A percentile compares a stretch with the other conserved stretches of the same genome.
phyloP scores from a whole-genome alignment of 164 flowering plant genomes.

The Kingdonia uniflora region DNA sequence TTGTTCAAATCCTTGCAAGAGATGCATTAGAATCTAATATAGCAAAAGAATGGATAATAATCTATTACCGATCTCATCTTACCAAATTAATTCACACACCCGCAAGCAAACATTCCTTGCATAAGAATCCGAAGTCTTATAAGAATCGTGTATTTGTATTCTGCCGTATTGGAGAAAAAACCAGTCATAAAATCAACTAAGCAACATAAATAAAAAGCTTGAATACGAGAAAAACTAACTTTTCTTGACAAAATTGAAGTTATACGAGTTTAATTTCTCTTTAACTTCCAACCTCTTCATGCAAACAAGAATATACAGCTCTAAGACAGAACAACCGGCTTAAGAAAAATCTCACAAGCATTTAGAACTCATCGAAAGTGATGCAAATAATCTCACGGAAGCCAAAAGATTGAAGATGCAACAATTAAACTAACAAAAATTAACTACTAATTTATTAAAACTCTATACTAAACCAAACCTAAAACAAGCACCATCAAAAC shows the following conservation, averaged over 20 bases:
- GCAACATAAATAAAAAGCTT: not conserved
- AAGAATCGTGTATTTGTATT: conserved; percentile 75
- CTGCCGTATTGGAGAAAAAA: conserved; percentile 29
- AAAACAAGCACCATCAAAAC: too few relatives aligned
- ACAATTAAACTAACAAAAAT: too few relatives aligned
- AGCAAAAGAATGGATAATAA: not conserved
- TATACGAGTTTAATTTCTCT: conserved; percentile 71
- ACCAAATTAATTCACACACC: conserved; percentile 33
- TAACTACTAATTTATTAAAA: too few relatives aligned
- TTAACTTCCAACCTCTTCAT: conserved; percentile 79
- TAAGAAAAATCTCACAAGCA: not conserved
- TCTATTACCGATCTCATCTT: not conserved
- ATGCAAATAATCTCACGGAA: too few relatives aligned
- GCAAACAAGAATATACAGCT: conserved; percentile 83
- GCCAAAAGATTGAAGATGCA: too few relatives aligned
- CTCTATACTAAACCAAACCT: too few relatives aligned
- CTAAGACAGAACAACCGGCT: conserved; percentile 85
- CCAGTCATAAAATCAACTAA: not conserved
- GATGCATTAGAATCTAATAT: not conserved
- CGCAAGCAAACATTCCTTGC: conserved; percentile 59
- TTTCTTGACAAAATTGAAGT: conserved; percentile 84
- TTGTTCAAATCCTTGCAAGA: conserved; percentile 71
- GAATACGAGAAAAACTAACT: conserved; percentile 51
- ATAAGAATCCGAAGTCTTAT: conserved; percentile 59
- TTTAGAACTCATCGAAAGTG: too few relatives aligned